Evolutionary conservation across 1,284 basidiomycete species (phyloP), one percentile per base, ranked within the genome.

Genomic region (Fereydounia khargensis): DNA sequence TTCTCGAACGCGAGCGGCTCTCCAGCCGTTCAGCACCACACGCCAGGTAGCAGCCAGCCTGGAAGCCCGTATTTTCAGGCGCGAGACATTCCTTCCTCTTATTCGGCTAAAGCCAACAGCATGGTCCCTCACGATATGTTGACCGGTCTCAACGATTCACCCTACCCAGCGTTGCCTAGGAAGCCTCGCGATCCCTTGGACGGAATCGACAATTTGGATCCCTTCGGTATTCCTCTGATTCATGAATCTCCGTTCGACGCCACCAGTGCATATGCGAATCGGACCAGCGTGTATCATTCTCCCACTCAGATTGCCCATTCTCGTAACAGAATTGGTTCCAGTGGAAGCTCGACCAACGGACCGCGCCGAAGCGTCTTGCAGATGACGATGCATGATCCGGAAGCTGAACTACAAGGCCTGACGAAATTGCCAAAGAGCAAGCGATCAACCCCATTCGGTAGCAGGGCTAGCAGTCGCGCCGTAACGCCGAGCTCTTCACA

Each of bases 361-460:
- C 36, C 42, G 40, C 47, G 51, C 17, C 46, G 54, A 0, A 58
- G 60, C 7, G 65, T 68, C 3, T 41, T 68, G 21, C 56, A 53
- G 19, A 68, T 68, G 65, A 63, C 52, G 10, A 66, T 68, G 65
- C 55, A 68, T 43, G 62, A 68, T 30, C 65, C 65, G 6, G 43
- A 60, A 23, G 45, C 58, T 38, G 60, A 65, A 31, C 19, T 60
- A 38, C 65, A 68, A 24, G 65, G 65, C 11, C 52, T 68, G 17
- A 68, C 60, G 31, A 60, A 55, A 41, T 48, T 47, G 18, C 55
- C 50, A 13, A 66, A 66, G 30, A 49, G 35, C 24, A 59, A 51
- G 43, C 31, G 37, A n/a, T 25, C 51, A 21, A 66, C 63, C 19
- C 63, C 65, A 1, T 68, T 65, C 25, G 65, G 63, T 5, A 65